Evolutionary conservation across 805 yeast genomes (phyloP), one percentile per base, ranked within the genome.

Genomic region (Starmerella kuoi): DNA sequence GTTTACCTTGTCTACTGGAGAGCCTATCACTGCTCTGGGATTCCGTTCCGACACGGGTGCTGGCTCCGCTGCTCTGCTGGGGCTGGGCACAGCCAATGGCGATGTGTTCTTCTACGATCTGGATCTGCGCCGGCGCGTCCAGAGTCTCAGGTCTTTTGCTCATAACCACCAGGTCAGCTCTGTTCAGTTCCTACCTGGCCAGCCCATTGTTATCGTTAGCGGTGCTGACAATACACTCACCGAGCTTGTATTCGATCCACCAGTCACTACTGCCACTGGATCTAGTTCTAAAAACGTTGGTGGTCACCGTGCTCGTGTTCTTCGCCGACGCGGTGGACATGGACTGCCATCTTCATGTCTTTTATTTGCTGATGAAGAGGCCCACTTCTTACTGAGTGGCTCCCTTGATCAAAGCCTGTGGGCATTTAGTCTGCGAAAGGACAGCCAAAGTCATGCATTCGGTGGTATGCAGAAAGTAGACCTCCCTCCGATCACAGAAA

Each of bases 311-410:
- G 97, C 98, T 33, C 77, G 98, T 56, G 76, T 78, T 46, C 67
- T 93, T 54, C 75, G 98, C 59, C 81, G 94, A 1, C 74, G 98
- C 58, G 97, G 96, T 54, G 99, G 99, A n/a, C 98, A 91, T 60
- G 76, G 94, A 3, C 79, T 82, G 24, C 94, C 98, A 3, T 93
- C 97, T 2, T 69, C 79, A 0, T 58, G 74, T 4, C 74, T 91
- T 31, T 65, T 67, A 20, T 91, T 91, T 61, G 83, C 93, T 4
- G 80, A 45, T 26, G 47, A 46, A 5, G 76, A 76, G 36, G 76
- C 94, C 2, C 98, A 93, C 61, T 83, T 76, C 60, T 57, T 93
- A 9, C 69, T 83, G 41, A 83, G 95, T 40, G 93, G 93, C 2
- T 83, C 96, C 0, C 71, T 77, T 49, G 98, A 91, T 62, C 70